Percentiles rank a stretch among this genome's conserved stretches.
Conservation (phyloP, 148 eudicot species). For the Suaeda aralocaspica region DNA sequence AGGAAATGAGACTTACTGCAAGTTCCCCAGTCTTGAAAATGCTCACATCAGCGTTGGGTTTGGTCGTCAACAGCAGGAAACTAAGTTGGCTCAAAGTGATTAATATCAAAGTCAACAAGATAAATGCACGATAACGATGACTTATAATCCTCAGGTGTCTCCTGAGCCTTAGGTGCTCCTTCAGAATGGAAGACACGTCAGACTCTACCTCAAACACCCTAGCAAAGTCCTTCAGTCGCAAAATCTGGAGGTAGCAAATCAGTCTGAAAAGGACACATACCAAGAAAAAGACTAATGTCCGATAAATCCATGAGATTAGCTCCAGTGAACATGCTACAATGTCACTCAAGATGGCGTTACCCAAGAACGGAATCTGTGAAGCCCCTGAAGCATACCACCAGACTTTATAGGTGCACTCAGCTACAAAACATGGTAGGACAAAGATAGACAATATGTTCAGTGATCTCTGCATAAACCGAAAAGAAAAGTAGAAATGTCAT, state of each 20-base stretch:
- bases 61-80: slow-evolving; percentile 57
- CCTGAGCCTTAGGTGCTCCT: slow-evolving; percentile 78
- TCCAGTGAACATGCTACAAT: slow-evolving; percentile 61
- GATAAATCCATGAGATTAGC: slow-evolving; percentile 80
- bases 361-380: slow-evolving; percentile 71
- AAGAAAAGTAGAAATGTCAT: background rate
- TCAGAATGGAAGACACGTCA: slow-evolving; percentile 60
- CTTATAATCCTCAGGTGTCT: slow-evolving; percentile 74
- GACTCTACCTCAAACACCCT: slow-evolving; percentile 62
- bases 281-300: slow-evolving; percentile 74
- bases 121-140: slow-evolving; percentile 73
- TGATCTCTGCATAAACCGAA: slow-evolving; percentile 62
- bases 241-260: slow-evolving; percentile 83
- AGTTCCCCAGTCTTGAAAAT: slow-evolving; percentile 73
- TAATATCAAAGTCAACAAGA: slow-evolving; percentile 48
- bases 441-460: slow-evolving; percentile 59
- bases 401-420: slow-evolving; percentile 68
- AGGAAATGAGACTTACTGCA: slow-evolving; percentile 46
- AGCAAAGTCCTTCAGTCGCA: slow-evolving; percentile 76
- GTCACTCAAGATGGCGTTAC: slow-evolving; percentile 54
- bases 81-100: slow-evolving; percentile 69
- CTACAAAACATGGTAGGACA: slow-evolving; percentile 70
- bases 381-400: slow-evolving; percentile 95
- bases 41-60: slow-evolving; percentile 43
- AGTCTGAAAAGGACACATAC: slow-evolving; percentile 90